These are phyloP conservation scores for Pichia gijzeniarum DNA, from an alignment of 805 yeast species.

Conservation along the genomic window DNA sequence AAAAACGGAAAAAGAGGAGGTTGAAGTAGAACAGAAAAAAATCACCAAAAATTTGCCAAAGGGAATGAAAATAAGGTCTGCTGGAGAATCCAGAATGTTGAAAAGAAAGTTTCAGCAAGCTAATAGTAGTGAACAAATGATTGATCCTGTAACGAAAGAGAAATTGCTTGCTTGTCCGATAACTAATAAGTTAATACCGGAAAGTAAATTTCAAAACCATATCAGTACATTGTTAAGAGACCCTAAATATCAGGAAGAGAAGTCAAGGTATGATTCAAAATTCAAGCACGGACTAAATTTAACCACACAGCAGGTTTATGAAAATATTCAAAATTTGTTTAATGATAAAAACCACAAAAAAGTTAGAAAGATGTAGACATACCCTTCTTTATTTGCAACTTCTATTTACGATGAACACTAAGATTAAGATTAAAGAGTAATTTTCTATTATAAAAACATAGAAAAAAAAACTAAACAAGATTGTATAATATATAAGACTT, in stretches of 20 bases:
- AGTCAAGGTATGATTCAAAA: slow-evolving; percentile 52
- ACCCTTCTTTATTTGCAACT: no score
- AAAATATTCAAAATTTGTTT: slow-evolving; percentile 45
- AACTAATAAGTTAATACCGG: slow-evolving; percentile 65
- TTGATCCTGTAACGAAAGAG: slow-evolving; percentile 18
- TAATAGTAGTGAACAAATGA: neutral
- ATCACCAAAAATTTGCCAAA: slow-evolving; percentile 20
- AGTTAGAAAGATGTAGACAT: no score
- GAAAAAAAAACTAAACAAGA: neutral
- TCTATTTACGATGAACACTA: no score
- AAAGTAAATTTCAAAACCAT: slow-evolving; percentile 64
- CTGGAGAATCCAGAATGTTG: slow-evolving; percentile 58
- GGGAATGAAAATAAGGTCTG: slow-evolving; percentile 61
- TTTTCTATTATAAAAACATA: neutral
- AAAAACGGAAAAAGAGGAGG: neutral
- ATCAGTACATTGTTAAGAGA: slow-evolving; percentile 64
- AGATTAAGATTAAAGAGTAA: neutral
- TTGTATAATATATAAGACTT: slow-evolving; percentile 1
- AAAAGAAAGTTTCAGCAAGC: slow-evolving; percentile 22
- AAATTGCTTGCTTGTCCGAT: slow-evolving; percentile 65
- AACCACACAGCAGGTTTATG: slow-evolving; percentile 46
- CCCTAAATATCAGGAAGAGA: slow-evolving; percentile 70
- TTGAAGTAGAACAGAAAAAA: neutral
- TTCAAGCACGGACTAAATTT: slow-evolving; percentile 33
- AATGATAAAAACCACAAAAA: slow-evolving; percentile 12